Base-by-base conservation (phyloP, 2,329 filamentous ascomycete species). In the Emergomyces pasteurianus region DNA sequence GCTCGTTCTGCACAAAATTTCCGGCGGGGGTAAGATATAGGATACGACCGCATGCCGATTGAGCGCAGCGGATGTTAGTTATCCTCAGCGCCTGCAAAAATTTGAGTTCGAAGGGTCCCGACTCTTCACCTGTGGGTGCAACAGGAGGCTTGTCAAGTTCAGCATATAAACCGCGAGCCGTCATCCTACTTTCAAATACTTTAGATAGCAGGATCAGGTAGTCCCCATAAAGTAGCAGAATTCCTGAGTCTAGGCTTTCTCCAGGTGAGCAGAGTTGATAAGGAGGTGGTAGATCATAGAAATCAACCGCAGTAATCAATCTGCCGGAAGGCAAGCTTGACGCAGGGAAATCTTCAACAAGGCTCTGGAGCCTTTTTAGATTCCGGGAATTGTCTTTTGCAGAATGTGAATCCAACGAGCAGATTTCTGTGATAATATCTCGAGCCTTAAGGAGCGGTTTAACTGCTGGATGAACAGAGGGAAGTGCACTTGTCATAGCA, bases 351-450 rank as follows among this genome's bases (percentile, higher is more conserved):
- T 81, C 83, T 67, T 89, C 85, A 49, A 95, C 82, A 72, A 94
- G 82, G 65, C 87, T 86, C 64, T 86, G 86, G 55, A 96, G 77
- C 49, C 89, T 85, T 66, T 85, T 87, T 40, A 87, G 82, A 52
- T 90, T 80, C 66, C 89, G 88, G 10, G 86, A 85, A 66, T 90
- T 88, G 68, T 90, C 87, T 2, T 75, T 74, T 1, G 83, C 67
- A 73, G 79, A 68, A 69, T 88, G 71, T 77, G 88, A 81, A 68
- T 96, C 92, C 76, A 96, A 86, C 18, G 92, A 95, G 74, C 94
- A 99, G 50, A 99, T 99, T 59, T 95, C 94, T 23, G 92, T 91
- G 66, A 99, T 91, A 59, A 96, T 89, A 72, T 97, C 94, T 65
- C 92, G 83, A 0, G 94, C 92, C 71, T 90, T 92, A 49, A 96